These are phyloP conservation scores for Bruguiera hainesii DNA, from an alignment of 441 rosid genomes.

Conservation along the genomic window DNA sequence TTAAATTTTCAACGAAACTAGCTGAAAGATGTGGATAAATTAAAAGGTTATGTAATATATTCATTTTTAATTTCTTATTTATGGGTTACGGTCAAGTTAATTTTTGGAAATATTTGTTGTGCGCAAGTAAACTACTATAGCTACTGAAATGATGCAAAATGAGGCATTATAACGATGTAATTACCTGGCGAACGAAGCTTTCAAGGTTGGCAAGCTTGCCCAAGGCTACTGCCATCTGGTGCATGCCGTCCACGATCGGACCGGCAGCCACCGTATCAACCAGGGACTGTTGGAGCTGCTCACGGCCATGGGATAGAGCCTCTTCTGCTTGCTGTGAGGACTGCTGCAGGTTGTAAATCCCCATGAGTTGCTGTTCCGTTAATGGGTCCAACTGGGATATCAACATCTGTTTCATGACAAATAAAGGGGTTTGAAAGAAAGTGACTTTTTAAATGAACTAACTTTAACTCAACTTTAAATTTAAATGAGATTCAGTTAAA, in stretches of 20 bases:
- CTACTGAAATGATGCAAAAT: not conserved
- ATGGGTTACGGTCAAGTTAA: too few species aligned
- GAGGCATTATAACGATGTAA: not conserved
- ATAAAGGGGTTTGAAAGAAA: not conserved
- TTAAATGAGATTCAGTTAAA: too few species aligned
- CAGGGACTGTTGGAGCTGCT: constrained; percentile 79
- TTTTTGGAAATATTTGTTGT: too few species aligned
- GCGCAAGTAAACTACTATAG: too few species aligned
- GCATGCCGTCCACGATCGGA: constrained; percentile 71
- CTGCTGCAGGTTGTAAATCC: constrained; percentile 78
- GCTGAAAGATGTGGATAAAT: too few species aligned
- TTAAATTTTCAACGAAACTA: too few species aligned
- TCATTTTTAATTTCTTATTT: too few species aligned
- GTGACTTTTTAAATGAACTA: too few species aligned
- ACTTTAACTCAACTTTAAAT: too few species aligned
- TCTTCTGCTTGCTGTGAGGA: constrained; percentile 95
- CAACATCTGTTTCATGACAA: constrained; percentile 43
- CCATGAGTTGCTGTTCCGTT: constrained; percentile 84
- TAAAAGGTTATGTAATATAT: too few species aligned
- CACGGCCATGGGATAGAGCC: constrained; percentile 87
- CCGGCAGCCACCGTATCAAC: constrained; percentile 80
- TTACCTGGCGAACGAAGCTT: constrained; percentile 92
- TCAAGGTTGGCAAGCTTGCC: constrained; percentile 87
- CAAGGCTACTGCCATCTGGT: constrained; percentile 90
- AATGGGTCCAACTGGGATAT: constrained; percentile 76